phyloP scores from a whole-genome alignment of 75 land plant species.

The Gnetum montanum region DNA sequence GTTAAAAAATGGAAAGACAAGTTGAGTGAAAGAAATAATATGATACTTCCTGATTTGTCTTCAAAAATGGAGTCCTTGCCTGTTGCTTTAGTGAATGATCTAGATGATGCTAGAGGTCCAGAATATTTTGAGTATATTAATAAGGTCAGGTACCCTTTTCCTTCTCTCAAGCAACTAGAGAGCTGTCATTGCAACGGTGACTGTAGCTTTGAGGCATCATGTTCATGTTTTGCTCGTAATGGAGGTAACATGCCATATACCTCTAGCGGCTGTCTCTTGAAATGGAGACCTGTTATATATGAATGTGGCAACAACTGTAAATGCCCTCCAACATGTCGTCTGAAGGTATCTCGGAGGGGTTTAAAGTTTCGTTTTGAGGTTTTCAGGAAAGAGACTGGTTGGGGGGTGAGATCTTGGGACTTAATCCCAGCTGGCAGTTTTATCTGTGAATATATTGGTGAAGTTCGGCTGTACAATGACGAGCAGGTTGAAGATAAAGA shows the following conservation, averaged over 20 bases:
- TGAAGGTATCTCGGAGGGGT: conserved; percentile 23
- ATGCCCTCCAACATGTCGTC: conserved; percentile 16
- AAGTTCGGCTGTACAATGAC: conserved; percentile 5
- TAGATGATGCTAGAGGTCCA: conserved; percentile 18
- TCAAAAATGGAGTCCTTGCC: conserved; percentile 16
- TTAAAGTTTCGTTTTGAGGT: conserved; percentile 26
- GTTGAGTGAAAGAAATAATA: conserved; percentile 4
- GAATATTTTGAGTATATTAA: conserved; percentile 20
- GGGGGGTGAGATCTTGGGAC: conserved; percentile 46
- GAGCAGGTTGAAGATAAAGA: conserved; percentile 1
- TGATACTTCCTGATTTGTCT: conserved; percentile 24
- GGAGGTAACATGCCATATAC: conserved; percentile 22
- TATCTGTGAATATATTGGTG: conserved; percentile 38
- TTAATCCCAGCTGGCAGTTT: conserved; percentile 33
- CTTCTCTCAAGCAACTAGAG: conserved; percentile 5
- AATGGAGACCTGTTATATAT: conserved; percentile 14
- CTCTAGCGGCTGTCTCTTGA: conserved; percentile 17
- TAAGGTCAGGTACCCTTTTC: conserved; percentile 7
- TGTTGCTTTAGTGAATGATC: conserved; percentile 28
- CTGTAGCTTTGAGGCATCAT: conserved; percentile 1
- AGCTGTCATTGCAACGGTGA: conserved; percentile 7
- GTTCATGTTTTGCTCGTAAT: conserved; percentile 18
- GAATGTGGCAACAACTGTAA: conserved; percentile 31
- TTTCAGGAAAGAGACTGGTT: conserved; percentile 32
- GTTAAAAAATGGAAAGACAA: conserved; percentile 14